Evolutionary conservation across 2,329 filamentous ascomycete species (phyloP).

Genomic region (Tolypocladium sp.): DNA sequence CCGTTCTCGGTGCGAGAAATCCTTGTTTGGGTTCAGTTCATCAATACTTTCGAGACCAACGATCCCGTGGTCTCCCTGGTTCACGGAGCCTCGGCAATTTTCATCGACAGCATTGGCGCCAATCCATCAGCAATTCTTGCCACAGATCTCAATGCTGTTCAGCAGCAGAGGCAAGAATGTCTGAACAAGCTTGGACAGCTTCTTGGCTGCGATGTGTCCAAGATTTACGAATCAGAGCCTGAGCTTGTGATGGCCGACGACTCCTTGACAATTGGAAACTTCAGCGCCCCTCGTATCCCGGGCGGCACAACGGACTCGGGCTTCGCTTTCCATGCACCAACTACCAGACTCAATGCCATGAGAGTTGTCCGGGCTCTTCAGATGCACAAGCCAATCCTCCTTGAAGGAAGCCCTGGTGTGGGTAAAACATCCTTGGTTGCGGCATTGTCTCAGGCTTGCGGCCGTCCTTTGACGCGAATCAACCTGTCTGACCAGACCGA

Average conservation of each 20-base stretch:
- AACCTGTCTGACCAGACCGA: conserved; percentile 98
- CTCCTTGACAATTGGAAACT: conserved; percentile 61
- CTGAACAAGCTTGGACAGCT: conserved; percentile 62
- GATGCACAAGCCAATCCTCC: conserved; percentile 79
- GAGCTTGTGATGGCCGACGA: conserved; percentile 43
- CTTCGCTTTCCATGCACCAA: conserved; percentile 73
- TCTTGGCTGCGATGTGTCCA: conserved; percentile 50
- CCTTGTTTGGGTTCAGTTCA: conserved; percentile 85
- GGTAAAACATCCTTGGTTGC: conserved; percentile 92
- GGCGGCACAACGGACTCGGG: conserved; percentile 25
- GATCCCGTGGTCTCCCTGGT: conserved; percentile 43
- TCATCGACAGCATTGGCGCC: conserved; percentile 88
- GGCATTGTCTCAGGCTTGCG: conserved; percentile 71
- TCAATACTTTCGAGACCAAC: conserved; percentile 55
- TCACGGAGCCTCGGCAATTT: conserved; percentile 91
- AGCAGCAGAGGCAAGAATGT: conserved; percentile 63
- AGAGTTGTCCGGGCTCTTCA: conserved; percentile 83
- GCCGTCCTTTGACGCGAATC: conserved; percentile 79
- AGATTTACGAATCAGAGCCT: conserved; percentile 56
- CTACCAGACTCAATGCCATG: conserved; percentile 83
- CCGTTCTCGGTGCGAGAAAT: conserved; percentile 88
- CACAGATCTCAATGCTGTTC: conserved; percentile 58
- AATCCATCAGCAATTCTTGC: conserved; percentile 86
- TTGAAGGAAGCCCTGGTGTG: conserved; percentile 96
- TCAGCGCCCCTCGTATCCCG: conserved; percentile 49